Conservation (phyloP, 2,329 filamentous ascomycete species). For the Fusarium penzigii region DNA sequence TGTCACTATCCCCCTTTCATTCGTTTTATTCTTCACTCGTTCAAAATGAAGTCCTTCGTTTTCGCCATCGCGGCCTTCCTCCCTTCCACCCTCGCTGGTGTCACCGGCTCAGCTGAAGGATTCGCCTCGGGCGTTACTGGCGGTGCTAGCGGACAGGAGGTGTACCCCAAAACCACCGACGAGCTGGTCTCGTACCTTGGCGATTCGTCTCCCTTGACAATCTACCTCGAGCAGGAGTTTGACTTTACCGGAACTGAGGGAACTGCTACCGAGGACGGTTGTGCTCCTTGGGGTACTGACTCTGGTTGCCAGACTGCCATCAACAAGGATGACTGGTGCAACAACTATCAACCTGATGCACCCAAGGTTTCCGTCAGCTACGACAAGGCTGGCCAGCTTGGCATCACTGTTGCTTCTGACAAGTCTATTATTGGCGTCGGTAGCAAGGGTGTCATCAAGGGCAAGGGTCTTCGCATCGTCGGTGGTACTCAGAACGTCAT, state of each 20-base stretch:
- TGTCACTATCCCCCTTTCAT: neutral
- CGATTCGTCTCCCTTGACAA: constrained; percentile 53
- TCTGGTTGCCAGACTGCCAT: constrained; percentile 57
- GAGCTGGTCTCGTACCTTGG: constrained; percentile 60
- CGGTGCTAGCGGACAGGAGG: constrained; percentile 56
- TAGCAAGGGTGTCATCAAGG: constrained; percentile 53
- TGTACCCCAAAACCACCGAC: constrained; percentile 51
- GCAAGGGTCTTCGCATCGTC: constrained; percentile 53
- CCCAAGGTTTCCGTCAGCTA: constrained; percentile 45
- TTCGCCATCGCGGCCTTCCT: neutral
- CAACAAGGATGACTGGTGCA: constrained; percentile 58
- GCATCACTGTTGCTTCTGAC: constrained; percentile 54
- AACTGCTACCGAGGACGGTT: constrained; percentile 50
- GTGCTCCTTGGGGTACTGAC: constrained; percentile 56
- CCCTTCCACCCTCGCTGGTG: neutral
- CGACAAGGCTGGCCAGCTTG: constrained; percentile 50
- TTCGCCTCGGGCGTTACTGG: constrained; percentile 58
- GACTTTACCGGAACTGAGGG: constrained; percentile 58
- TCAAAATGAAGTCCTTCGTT: neutral
- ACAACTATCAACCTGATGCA: constrained; percentile 53
- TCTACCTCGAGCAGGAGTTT: constrained; percentile 56
- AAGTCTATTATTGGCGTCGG: constrained; percentile 57
- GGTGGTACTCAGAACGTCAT: constrained; percentile 54
- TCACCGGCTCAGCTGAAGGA: constrained; percentile 37
- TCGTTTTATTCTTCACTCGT: neutral